phyloP scores from a whole-genome alignment of 1,284 basidiomycete species.

The Singerocomus inundabilis region DNA sequence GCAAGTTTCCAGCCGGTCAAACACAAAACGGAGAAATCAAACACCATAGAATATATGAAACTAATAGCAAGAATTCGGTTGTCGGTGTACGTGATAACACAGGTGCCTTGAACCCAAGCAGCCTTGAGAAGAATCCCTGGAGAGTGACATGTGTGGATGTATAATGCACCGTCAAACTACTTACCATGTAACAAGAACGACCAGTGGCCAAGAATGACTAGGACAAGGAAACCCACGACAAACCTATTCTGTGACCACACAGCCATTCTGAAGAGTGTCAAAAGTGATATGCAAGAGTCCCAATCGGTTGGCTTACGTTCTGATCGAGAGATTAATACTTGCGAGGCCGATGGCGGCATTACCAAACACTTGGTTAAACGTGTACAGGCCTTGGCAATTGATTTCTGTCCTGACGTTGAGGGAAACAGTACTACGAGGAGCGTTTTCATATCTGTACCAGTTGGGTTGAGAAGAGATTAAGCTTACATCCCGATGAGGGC shows the following conservation, averaged over 20 bases:
- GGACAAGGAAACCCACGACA: constrained; percentile 52
- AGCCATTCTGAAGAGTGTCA: constrained; percentile 50
- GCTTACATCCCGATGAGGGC: constrained; percentile 71
- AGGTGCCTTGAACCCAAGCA: constrained; percentile 50
- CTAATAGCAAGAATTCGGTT: constrained; percentile 58
- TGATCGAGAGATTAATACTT: constrained; percentile 75
- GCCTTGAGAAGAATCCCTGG: constrained; percentile 62
- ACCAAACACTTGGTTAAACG: constrained; percentile 69
- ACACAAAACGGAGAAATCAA: constrained; percentile 62
- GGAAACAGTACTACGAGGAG: constrained; percentile 23
- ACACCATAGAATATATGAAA: constrained; percentile 72
- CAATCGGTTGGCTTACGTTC: constrained; percentile 51
- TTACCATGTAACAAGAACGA: constrained; percentile 71
- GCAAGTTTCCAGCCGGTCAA: constrained; percentile 63
- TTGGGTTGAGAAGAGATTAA: neutral
- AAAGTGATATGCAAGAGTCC: neutral
- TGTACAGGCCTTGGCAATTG: constrained; percentile 51
- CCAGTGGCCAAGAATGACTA: constrained; percentile 73
- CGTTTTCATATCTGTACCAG: neutral
- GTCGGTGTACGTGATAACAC: constrained; percentile 54
- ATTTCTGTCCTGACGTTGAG: constrained; percentile 35
- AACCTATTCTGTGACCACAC: constrained; percentile 65
- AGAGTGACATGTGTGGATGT: constrained; percentile 1
- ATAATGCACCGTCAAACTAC: constrained; percentile 3
- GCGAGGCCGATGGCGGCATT: constrained; percentile 73